Evolutionary conservation across 2,329 filamentous ascomycete species (phyloP).

Genomic region (Trichoderma brevicompactum): DNA sequence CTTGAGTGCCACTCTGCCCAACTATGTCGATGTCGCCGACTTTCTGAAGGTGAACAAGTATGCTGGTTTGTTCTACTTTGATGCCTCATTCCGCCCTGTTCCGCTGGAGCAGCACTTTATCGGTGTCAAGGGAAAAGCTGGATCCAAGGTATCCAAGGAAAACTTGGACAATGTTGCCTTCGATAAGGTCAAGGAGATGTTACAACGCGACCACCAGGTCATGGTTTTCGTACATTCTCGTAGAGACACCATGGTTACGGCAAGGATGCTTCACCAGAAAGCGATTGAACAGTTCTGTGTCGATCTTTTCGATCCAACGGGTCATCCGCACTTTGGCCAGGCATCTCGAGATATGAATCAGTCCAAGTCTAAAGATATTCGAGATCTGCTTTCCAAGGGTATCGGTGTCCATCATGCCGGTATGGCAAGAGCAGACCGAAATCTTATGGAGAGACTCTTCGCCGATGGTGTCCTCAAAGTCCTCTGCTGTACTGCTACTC

Average conservation of each 20-base stretch:
- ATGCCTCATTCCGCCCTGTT: conserved; percentile 92
- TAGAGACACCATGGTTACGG: conserved; percentile 89
- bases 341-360: conserved; percentile 84
- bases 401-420: conserved; percentile 96
- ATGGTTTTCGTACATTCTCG: conserved; percentile 99
- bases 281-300: conserved; percentile 78
- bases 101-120: conserved; percentile 97
- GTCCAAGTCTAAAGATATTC: conserved; percentile 82
- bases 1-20: conserved; percentile 91
- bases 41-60: conserved; percentile 95
- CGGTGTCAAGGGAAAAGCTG: conserved; percentile 89
- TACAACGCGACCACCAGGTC: conserved; percentile 88
- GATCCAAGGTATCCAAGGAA: conserved; percentile 78
- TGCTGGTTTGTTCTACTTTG: conserved; percentile 95
- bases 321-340: conserved; percentile 77
- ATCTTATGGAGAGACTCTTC: conserved; percentile 93
- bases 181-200: conserved; percentile 94
- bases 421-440: conserved; percentile 92
- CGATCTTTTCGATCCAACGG: conserved; percentile 81
- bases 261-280: conserved; percentile 83
- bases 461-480: conserved; percentile 92
- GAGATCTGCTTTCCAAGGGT: conserved; percentile 87
- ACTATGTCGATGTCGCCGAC: conserved; percentile 95
- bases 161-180: conserved; percentile 88
- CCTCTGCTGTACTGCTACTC: conserved; percentile 94